Evolutionary conservation across 768 basidiomycete genomes (phyloP), one percentile per base, ranked within the genome.

Genomic region (Daedalea quercina): DNA sequence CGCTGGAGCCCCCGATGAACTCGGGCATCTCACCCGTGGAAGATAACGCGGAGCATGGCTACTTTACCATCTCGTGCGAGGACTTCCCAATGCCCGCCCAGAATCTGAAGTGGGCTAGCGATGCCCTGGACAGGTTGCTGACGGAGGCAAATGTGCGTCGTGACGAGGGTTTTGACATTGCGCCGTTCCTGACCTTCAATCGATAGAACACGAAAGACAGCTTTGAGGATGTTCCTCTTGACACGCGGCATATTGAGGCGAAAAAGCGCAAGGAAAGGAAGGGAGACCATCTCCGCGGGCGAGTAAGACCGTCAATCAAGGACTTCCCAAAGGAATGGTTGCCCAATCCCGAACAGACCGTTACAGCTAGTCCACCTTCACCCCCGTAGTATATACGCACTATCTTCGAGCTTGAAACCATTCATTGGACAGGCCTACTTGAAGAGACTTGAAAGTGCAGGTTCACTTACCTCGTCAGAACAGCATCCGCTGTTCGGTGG

Each of bases 31-130:
- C 53, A 37, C 73, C 72, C 44, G 67, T 67, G 9, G 67, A 77
- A 41, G 73, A 73, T 44, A 68, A 65, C 9, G 80, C 76, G 66
- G 73, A 76, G 48, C 79, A 90, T 52, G 94, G 94, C 3, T 94
- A 80, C 70, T 74, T 99, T 69, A 94, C 94, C 72, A 88, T 98
- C 55, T 78, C 87, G 0, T 93, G 90, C 64, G 94, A 97, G 61
- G 81, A 87, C 67, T 95, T 92, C 68, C 82, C 84, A 7, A 76
- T 80, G 58, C 80, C 84, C 1, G 76, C 81, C 24, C 86, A 90
- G 88, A 99, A 99, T 69, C 73, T 95, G 61, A 95, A 94, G 68
- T 95, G 92, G 88, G 90, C 88, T 37, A 88, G 87, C 58, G 94
- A 98, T 64, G 77, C 82, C 15, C 68, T 99, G 51, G 88, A 94